phyloP scores from a whole-genome alignment of 169 alveolate species.

The Cyclospora cayetanensis region DNA sequence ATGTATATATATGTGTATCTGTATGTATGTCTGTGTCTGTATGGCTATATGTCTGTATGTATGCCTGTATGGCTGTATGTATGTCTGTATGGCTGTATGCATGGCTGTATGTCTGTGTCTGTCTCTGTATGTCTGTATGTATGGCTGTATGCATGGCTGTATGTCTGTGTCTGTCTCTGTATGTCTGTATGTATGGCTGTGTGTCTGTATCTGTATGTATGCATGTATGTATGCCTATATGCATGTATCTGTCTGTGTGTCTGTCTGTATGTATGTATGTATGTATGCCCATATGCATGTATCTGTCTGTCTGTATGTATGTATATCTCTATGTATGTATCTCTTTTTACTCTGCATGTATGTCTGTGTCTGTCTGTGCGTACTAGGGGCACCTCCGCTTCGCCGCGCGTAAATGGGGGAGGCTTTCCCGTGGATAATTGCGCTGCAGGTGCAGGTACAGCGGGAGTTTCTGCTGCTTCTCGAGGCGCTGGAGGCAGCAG shows the following conservation, averaged over 20 bases:
- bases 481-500: slow-evolving; percentile 11
- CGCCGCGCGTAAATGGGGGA: background rate
- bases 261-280: too few relatives aligned
- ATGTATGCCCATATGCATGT: background rate
- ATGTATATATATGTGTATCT: background rate
- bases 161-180: background rate
- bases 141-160: background rate
- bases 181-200: too few relatives aligned
- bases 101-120: background rate
- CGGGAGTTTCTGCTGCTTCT: slow-evolving; percentile 12
- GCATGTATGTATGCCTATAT: too few relatives aligned
- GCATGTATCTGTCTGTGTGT: too few relatives aligned
- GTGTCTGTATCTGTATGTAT: too few relatives aligned
- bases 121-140: background rate
- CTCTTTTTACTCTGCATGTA: background rate
- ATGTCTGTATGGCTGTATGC: background rate
- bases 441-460: background rate
- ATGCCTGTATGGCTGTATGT: background rate
- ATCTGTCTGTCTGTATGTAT: too few relatives aligned
- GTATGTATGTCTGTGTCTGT: background rate
- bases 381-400: background rate
- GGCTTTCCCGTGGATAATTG: too few relatives aligned
- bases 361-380: background rate
- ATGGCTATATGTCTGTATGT: background rate
- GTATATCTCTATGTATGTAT: background rate